Evolutionary conservation across 2,329 filamentous ascomycete species (phyloP).

Genomic region (Alternaria solani): DNA sequence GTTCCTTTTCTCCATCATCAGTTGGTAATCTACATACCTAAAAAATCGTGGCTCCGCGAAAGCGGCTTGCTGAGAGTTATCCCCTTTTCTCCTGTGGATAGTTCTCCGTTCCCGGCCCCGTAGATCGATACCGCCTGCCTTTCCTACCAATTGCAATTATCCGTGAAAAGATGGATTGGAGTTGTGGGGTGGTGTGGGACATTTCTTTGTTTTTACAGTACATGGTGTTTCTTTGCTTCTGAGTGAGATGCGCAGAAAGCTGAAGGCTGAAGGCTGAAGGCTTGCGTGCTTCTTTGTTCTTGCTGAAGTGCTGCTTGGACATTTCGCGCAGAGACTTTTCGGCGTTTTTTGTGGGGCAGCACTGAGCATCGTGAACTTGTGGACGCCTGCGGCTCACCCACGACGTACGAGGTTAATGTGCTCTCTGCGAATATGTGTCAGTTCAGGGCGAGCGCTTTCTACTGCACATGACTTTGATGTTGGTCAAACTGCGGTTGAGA

Average conservation of each 20-base stretch:
- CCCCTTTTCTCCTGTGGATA: conserved; percentile 44
- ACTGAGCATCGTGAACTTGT: neutral
- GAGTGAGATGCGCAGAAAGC: no score
- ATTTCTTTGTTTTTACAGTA: conserved; percentile 23
- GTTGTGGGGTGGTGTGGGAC: conserved; percentile 55
- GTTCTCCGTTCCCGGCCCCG: conserved; percentile 56
- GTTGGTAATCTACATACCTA: conserved; percentile 46
- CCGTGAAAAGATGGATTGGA: conserved; percentile 54
- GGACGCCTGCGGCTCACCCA: neutral
- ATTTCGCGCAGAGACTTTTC: neutral
- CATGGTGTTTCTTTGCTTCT: no score
- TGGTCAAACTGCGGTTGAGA: neutral
- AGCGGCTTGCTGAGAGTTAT: conserved; percentile 55
- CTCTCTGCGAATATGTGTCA: neutral
- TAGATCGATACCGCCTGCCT: conserved; percentile 49
- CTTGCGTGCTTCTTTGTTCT: neutral
- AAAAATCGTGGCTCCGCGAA: conserved; percentile 52
- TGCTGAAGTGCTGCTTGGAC: neutral
- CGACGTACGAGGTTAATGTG: neutral
- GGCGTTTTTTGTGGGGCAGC: conserved; percentile 1
- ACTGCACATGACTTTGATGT: no score
- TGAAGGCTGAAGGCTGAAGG: neutral
- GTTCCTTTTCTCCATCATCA: conserved; percentile 46
- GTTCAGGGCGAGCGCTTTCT: no score
- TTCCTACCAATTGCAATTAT: conserved; percentile 51